phyloP scores from a whole-genome alignment of 2,329 filamentous ascomycete species.

The Lasiodiplodia sp. region DNA sequence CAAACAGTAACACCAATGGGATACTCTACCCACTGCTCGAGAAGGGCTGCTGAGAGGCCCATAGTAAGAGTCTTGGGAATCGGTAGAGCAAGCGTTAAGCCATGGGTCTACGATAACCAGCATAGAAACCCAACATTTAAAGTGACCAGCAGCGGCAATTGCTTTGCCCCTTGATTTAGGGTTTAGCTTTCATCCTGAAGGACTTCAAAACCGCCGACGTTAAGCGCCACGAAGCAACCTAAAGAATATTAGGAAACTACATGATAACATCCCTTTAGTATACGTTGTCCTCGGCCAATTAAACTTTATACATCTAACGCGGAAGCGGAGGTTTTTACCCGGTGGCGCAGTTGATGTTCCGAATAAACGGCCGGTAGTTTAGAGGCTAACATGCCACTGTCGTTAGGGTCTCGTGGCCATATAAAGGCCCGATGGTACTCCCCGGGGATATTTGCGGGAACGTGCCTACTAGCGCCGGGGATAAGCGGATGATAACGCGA shows the following conservation, averaged over 20 bases:
- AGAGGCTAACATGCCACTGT: no score
- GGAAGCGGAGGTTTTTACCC: not conserved
- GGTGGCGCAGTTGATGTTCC: not conserved
- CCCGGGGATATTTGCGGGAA: not conserved
- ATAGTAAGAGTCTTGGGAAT: not conserved
- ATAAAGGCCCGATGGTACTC: no score
- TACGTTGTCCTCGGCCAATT: not conserved
- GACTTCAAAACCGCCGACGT: not conserved
- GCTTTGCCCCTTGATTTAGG: not conserved
- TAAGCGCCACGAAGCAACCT: not conserved
- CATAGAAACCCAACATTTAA: not conserved
- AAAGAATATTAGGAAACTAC: not conserved
- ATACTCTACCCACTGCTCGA: conserved; percentile 51
- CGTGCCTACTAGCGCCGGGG: not conserved
- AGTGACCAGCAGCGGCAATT: not conserved
- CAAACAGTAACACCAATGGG: conserved; percentile 43
- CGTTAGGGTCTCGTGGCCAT: no score
- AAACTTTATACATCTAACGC: not conserved
- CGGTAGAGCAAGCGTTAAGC: not conserved
- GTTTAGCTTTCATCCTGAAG: not conserved
- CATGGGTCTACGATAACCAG: not conserved
- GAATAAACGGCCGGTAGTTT: no score
- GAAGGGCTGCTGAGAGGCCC: not conserved
- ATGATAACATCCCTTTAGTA: no score
- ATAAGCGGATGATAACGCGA: not conserved